Conservation (phyloP, 2,329 filamentous ascomycete species). For the Teratosphaeria nubilosa region DNA sequence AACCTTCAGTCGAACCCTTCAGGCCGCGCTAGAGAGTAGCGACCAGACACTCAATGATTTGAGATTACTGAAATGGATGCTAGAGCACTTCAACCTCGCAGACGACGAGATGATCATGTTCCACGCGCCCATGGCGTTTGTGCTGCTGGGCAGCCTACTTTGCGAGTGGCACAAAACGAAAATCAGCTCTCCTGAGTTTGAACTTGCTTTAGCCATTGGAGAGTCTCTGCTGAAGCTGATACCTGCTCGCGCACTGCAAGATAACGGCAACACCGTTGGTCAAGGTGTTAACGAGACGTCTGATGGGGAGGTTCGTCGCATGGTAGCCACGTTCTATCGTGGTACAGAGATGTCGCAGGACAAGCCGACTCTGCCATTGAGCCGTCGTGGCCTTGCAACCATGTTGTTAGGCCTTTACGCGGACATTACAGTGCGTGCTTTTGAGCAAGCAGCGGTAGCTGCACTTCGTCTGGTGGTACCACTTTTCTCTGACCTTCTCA, state of each 20-base stretch:
- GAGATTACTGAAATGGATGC: slow-evolving; percentile 67
- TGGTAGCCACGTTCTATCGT: background rate
- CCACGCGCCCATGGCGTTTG: slow-evolving; percentile 62
- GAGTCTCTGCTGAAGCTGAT: slow-evolving; percentile 8
- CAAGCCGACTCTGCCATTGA: background rate
- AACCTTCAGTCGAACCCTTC: slow-evolving; percentile 15
- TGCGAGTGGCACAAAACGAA: background rate
- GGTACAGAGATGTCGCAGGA: background rate
- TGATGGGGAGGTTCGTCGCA: background rate
- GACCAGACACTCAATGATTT: slow-evolving; percentile 43
- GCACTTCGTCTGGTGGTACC: background rate
- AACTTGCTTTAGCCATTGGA: background rate
- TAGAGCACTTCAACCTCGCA: slow-evolving; percentile 79
- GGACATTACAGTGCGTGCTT: background rate
- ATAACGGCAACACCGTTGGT: background rate
- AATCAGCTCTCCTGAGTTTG: background rate
- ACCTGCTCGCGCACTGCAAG: slow-evolving; percentile 7
- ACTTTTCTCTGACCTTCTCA: background rate
- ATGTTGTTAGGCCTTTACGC: background rate
- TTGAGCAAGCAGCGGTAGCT: background rate
- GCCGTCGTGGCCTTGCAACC: background rate
- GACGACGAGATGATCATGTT: slow-evolving; percentile 92
- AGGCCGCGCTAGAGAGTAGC: slow-evolving; percentile 1
- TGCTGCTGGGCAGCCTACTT: slow-evolving; percentile 29
- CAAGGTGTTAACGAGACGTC: background rate